phyloP scores from a whole-genome alignment of 2,329 filamentous ascomycete genomes.

The Achaetomium macrosporum region DNA sequence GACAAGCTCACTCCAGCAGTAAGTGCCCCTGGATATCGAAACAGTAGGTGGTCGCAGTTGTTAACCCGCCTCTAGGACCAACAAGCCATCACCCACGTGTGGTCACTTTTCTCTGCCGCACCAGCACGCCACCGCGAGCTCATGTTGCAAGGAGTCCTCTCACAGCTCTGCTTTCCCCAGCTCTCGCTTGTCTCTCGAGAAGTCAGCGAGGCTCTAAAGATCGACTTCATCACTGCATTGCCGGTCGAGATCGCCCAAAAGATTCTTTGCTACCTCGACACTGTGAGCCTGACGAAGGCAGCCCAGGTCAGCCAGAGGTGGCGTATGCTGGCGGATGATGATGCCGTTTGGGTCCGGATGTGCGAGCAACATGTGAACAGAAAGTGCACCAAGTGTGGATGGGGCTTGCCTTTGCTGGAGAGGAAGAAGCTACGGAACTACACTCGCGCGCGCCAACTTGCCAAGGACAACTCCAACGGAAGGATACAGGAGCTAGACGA shows the following conservation, averaged over 20 bases:
- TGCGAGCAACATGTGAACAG: slow-evolving; percentile 94
- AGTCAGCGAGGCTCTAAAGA: slow-evolving; percentile 91
- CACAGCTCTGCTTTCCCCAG: slow-evolving; percentile 96
- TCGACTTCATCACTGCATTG: slow-evolving; percentile 87
- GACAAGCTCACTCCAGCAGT: slow-evolving; percentile 23
- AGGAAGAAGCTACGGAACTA: slow-evolving; percentile 81
- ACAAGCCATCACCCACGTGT: slow-evolving; percentile 93
- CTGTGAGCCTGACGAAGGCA: slow-evolving; percentile 88
- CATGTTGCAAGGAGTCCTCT: slow-evolving; percentile 93
- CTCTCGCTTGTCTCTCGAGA: slow-evolving; percentile 87
- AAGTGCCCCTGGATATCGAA: neutral
- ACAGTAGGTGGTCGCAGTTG: neutral
- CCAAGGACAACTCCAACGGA: slow-evolving; percentile 32
- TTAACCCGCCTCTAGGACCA: slow-evolving; percentile 55
- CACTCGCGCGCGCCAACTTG: slow-evolving; percentile 73
- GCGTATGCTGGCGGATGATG: slow-evolving; percentile 88
- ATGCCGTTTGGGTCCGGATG: slow-evolving; percentile 97
- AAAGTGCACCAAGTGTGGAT: slow-evolving; percentile 92
- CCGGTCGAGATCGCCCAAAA: slow-evolving; percentile 89
- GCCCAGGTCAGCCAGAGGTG: slow-evolving; percentile 88
- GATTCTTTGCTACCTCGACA: slow-evolving; percentile 88
- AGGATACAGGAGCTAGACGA: slow-evolving; percentile 26
- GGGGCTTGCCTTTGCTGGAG: slow-evolving; percentile 86
- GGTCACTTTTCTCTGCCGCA: slow-evolving; percentile 95
- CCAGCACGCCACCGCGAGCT: slow-evolving; percentile 89